Conservation (phyloP, 2,329 filamentous ascomycete genomes). For the Ceratocystis albifundus region DNA sequence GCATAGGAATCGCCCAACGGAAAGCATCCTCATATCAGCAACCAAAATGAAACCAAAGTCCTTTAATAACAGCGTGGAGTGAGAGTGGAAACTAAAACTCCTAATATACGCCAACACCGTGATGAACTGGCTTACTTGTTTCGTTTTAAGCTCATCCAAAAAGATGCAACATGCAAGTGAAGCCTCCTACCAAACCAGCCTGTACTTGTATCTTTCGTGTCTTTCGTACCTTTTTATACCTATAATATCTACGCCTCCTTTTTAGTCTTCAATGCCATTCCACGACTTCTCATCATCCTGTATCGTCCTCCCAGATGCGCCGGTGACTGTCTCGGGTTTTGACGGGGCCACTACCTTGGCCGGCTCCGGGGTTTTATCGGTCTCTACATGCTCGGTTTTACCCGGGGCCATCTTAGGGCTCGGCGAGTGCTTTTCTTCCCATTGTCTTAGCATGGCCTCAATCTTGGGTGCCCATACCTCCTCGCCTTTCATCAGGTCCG, state of each 20-base stretch:
- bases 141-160: neutral
- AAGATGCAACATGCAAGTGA: neutral
- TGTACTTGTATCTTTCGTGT: neutral
- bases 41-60: neutral
- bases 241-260: too few relatives aligned
- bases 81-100: neutral
- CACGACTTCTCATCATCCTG: conserved; percentile 35
- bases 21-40: neutral
- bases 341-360: conserved; percentile 22
- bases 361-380: neutral
- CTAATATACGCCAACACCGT: neutral
- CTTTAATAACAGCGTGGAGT: neutral
- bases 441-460: conserved; percentile 35
- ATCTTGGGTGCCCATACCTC: conserved; percentile 73
- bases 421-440: conserved; percentile 27
- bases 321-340: conserved; percentile 24
- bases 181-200: neutral
- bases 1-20: neutral
- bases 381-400: neutral
- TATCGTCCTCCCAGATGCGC: neutral
- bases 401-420: conserved; percentile 16
- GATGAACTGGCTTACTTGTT: neutral
- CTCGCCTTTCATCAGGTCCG: conserved; percentile 64
- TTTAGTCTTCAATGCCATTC: conserved; percentile 34
- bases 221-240: neutral